A percentile compares a stretch with the other conserved stretches of the same genome.
phyloP scores from a whole-genome alignment of 495 filamentous ascomycete genomes.

The Pyronema domesticum region DNA sequence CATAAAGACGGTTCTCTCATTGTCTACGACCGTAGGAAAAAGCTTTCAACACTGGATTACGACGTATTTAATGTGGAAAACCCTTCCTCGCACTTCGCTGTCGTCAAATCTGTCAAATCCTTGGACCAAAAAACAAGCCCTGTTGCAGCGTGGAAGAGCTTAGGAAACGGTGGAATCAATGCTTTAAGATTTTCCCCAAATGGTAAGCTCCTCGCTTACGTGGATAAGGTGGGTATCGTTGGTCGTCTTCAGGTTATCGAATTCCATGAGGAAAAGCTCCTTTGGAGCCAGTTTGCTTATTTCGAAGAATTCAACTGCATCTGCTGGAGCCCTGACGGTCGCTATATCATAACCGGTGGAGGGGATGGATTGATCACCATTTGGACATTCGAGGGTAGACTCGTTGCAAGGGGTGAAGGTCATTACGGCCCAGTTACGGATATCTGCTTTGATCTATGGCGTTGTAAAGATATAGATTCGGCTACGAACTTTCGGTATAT shows the following conservation, averaged over 20 bases:
- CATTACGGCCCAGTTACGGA: conserved; percentile 36
- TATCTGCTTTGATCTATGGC: no score
- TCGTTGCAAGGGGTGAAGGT: conserved; percentile 82
- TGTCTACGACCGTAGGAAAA: conserved; percentile 97
- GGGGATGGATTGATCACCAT: conserved; percentile 91
- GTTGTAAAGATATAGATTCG: no score
- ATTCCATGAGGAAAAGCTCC: conserved; percentile 76
- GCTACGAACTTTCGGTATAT: no score
- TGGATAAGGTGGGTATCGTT: conserved; percentile 49
- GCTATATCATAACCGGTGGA: conserved; percentile 86
- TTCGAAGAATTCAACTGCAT: conserved; percentile 85
- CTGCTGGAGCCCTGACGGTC: conserved; percentile 94
- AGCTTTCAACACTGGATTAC: conserved; percentile 49
- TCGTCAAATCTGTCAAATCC: conserved; percentile 79
- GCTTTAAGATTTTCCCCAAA: conserved; percentile 83
- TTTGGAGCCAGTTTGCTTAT: conserved; percentile 31
- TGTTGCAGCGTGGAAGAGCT: conserved; percentile 62
- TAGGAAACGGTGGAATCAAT: conserved; percentile 76
- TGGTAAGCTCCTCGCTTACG: conserved; percentile 67
- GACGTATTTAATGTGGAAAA: no score
- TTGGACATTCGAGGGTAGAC: conserved; percentile 69
- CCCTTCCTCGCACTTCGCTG: conserved; percentile 8
- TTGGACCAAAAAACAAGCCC: conserved; percentile 88
- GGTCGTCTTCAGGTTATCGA: conserved; percentile 77
- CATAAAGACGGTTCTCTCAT: conserved; percentile 84